Conservation (phyloP, 768 basidiomycete species). For the Rhizopogon sp. region DNA sequence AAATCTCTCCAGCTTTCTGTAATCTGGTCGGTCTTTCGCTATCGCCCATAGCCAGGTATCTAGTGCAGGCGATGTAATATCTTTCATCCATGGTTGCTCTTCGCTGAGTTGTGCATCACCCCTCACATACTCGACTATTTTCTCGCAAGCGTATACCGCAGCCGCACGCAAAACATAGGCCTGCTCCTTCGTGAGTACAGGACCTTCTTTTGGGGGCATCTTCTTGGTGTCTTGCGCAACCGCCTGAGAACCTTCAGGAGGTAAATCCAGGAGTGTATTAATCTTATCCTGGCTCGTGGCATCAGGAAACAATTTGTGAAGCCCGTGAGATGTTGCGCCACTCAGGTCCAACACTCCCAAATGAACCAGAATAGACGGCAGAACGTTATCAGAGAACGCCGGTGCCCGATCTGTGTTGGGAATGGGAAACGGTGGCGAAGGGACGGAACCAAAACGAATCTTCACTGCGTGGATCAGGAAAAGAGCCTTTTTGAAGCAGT, state of each 20-base stretch:
- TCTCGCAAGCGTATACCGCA: conserved; percentile 73
- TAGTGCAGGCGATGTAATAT: conserved; percentile 54
- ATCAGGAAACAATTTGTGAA: conserved; percentile 46
- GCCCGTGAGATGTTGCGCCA: conserved; percentile 29
- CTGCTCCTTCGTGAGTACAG: conserved; percentile 52
- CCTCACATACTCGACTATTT: conserved; percentile 53
- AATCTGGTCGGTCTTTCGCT: conserved; percentile 74
- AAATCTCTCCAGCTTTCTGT: conserved; percentile 61
- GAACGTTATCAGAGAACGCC: conserved; percentile 75
- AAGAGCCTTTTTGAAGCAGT: conserved; percentile 87
- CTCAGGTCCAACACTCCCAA: conserved; percentile 71
- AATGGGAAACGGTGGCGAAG: conserved; percentile 53
- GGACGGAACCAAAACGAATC: conserved; percentile 57
- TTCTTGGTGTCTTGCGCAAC: conserved; percentile 7
- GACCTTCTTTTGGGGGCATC: conserved; percentile 38
- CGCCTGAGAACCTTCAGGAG: conserved; percentile 4
- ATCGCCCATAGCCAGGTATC: conserved; percentile 83
- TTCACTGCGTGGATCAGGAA: conserved; percentile 71
- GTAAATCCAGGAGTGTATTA: conserved; percentile 33
- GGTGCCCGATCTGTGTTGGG: conserved; percentile 57
- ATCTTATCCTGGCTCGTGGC: conserved; percentile 37
- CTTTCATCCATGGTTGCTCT: conserved; percentile 44
- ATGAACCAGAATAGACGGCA: conserved; percentile 78
- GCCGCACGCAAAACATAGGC: conserved; percentile 74
- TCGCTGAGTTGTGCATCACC: conserved; percentile 15